phyloP scores from a whole-genome alignment of 139 green algal species.

The Ulvella scutata region DNA sequence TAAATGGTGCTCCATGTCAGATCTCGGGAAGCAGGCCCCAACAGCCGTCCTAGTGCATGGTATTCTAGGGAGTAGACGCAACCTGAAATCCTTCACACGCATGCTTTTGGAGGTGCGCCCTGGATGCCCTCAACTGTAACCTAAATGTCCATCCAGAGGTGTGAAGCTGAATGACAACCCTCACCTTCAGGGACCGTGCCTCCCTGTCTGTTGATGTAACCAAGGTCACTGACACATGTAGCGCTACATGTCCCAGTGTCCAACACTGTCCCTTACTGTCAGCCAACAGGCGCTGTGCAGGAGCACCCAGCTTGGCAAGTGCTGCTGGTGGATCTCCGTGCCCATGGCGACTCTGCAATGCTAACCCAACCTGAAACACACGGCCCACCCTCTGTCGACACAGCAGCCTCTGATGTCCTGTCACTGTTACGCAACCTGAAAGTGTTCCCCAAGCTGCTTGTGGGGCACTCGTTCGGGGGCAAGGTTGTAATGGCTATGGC shows the following conservation, averaged over 20 bases:
- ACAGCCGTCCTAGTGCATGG: conserved; percentile 88
- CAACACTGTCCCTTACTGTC: neutral
- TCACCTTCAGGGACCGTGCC: neutral
- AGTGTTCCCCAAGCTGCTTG: conserved; percentile 71
- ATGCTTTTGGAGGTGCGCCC: conserved; percentile 43
- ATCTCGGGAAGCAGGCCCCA: conserved; percentile 24
- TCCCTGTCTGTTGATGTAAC: neutral
- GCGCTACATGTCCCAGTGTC: neutral
- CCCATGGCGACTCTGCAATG: conserved; percentile 65
- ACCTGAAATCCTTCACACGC: conserved; percentile 64
- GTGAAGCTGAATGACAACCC: neutral
- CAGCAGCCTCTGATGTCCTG: conserved; percentile 54
- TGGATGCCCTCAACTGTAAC: neutral
- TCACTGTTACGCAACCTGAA: conserved; percentile 52
- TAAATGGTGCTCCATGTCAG: conserved; percentile 10
- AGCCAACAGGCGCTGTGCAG: conserved; percentile 11
- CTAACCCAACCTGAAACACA: neutral
- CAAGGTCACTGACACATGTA: neutral
- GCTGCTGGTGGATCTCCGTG: conserved; percentile 80
- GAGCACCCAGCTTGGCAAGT: conserved; percentile 73
- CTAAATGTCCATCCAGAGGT: neutral
- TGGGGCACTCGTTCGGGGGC: conserved; percentile 86
- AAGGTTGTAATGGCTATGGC: conserved; percentile 87
- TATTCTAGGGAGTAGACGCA: conserved; percentile 74
- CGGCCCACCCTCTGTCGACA: conserved; percentile 38